phyloP scores from a whole-genome alignment of 768 basidiomycete genomes.

The Lepiota brunneoincarnata region DNA sequence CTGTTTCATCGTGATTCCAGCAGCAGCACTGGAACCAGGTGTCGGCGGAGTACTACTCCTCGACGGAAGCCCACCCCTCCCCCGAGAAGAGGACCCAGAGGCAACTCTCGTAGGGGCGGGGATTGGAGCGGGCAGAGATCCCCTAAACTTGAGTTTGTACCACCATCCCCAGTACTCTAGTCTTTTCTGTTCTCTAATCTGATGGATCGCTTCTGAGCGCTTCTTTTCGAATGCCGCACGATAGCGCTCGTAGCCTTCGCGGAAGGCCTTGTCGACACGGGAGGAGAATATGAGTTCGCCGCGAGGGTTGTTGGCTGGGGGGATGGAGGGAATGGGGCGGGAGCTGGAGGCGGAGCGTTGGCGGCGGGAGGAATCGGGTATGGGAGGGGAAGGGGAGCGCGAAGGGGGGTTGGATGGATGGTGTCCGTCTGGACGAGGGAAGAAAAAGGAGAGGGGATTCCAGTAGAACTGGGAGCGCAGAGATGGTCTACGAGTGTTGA shows the following conservation, averaged over 20 bases:
- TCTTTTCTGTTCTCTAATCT: slow-evolving; percentile 16
- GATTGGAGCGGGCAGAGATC: slow-evolving; percentile 16
- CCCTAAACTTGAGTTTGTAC: slow-evolving; percentile 22
- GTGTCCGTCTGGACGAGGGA: slow-evolving; percentile 37
- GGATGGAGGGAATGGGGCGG: slow-evolving; percentile 74
- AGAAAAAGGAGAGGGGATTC: slow-evolving; percentile 61
- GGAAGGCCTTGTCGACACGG: slow-evolving; percentile 76
- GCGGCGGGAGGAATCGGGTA: slow-evolving; percentile 32
- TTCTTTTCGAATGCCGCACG: slow-evolving; percentile 81
- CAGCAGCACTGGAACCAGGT: slow-evolving; percentile 8
- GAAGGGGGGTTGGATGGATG: slow-evolving; percentile 23
- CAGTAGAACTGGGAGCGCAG: slow-evolving; percentile 55
- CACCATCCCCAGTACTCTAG: slow-evolving; percentile 31
- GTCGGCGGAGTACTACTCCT: slow-evolving; percentile 36
- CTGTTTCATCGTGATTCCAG: slow-evolving; percentile 27
- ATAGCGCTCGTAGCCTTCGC: slow-evolving; percentile 92
- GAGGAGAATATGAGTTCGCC: slow-evolving; percentile 97
- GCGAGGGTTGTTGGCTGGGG: slow-evolving; percentile 84
- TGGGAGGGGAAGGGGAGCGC: slow-evolving; percentile 36
- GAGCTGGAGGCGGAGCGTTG: slow-evolving; percentile 38
- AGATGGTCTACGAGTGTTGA: slow-evolving; percentile 87
- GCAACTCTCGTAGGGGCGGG: slow-evolving; percentile 17
- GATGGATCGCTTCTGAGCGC: slow-evolving; percentile 60
- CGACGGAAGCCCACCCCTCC: slow-evolving; percentile 22
- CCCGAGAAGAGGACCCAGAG: slow-evolving; percentile 23